Base-by-base conservation (phyloP, 441 rosid genomes). In the Geranium incanum region DNA sequence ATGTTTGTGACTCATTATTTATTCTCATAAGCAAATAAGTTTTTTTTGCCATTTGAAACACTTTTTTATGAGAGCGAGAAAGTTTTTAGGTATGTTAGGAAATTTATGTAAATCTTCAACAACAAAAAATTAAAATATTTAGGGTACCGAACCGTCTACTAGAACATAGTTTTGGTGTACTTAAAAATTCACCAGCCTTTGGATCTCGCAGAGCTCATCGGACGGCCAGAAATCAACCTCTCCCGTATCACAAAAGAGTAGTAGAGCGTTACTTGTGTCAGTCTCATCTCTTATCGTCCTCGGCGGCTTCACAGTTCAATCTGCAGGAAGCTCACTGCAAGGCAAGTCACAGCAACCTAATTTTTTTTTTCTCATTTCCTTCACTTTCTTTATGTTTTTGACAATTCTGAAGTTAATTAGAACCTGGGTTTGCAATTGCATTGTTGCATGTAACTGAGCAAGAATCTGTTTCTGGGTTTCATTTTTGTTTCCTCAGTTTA, bases 301-400 rank as follows among this genome's bases (percentile, higher is more conserved):
- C 60, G 74, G 74, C 80, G 70, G 68, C 74, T 21, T 12, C 72
- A 39, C 74, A 16, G 12, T 19, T n/a, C 23, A n/a, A 57, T n/a
- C 63, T 48, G 3, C 55, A 48, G 3, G 11, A 15, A 57, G 63
- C 55, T 48, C 3, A 48, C 63, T 18, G 16, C 33, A 68, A 64
- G 80, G 75, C 74, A 39, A 63, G 41, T 6, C 38, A 28, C 33
- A n/a, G 64, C 6, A 16, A 11, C 41, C 5, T 50, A 3, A 45
- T 1, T 6, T 28, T 28, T 28, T 23, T 19, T 59, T 18, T 16
- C 64, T 5, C 4, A 52, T 55, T 6, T 57, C 36, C 23, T 48
- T 48, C 8, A 36, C 9, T 36, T 62, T 50, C 18, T 1, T 55
- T 18, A 9, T 11, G 16, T 36, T 67, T 33, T n/a, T 36, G 13